A percentile compares a stretch with the other conserved stretches of the same genome.
These are phyloP conservation scores for Colletotrichum abscissum DNA, from an alignment of 2,329 filamentous ascomycete genomes.

Conservation along the genomic window DNA sequence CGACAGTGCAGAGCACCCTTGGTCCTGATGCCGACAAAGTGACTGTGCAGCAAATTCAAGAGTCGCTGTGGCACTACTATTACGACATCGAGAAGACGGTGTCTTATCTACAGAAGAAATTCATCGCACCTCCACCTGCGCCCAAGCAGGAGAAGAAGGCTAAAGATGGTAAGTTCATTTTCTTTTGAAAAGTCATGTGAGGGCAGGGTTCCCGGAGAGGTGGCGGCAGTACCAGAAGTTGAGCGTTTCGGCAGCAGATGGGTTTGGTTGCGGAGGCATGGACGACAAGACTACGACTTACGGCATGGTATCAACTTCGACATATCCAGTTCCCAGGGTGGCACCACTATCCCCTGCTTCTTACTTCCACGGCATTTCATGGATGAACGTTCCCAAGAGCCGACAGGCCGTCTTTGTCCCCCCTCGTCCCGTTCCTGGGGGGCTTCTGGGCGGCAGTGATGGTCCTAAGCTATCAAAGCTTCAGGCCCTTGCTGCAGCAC, in stretches of 20 bases:
- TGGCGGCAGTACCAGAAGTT: slow-evolving; percentile 35
- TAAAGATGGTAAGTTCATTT: slow-evolving; percentile 53
- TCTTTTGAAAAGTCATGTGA: slow-evolving; percentile 10
- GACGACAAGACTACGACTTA: background rate
- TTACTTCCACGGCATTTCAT: slow-evolving; percentile 89
- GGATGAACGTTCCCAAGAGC: slow-evolving; percentile 78
- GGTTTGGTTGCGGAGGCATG: slow-evolving; percentile 25
- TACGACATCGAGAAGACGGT: slow-evolving; percentile 91
- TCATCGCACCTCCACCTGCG: slow-evolving; percentile 54
- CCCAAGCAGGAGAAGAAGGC: slow-evolving; percentile 56
- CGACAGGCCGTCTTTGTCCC: slow-evolving; percentile 75
- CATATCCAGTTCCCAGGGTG: slow-evolving; percentile 36
- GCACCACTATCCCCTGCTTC: slow-evolving; percentile 47
- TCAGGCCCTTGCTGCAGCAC: slow-evolving; percentile 86
- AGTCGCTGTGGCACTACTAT: slow-evolving; percentile 95
- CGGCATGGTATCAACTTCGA: slow-evolving; percentile 4
- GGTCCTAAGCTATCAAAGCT: slow-evolving; percentile 85
- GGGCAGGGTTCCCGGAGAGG: slow-evolving; percentile 16
- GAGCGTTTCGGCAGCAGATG: slow-evolving; percentile 36
- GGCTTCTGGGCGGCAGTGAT: slow-evolving; percentile 82
- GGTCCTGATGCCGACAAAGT: slow-evolving; percentile 68
- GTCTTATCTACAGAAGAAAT: slow-evolving; percentile 79
- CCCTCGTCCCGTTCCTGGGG: slow-evolving; percentile 63
- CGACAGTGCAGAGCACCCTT: slow-evolving; percentile 74
- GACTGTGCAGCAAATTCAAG: slow-evolving; percentile 78